Conservation (phyloP, 2,329 filamentous ascomycete genomes). For the Penicillium concentricum region DNA sequence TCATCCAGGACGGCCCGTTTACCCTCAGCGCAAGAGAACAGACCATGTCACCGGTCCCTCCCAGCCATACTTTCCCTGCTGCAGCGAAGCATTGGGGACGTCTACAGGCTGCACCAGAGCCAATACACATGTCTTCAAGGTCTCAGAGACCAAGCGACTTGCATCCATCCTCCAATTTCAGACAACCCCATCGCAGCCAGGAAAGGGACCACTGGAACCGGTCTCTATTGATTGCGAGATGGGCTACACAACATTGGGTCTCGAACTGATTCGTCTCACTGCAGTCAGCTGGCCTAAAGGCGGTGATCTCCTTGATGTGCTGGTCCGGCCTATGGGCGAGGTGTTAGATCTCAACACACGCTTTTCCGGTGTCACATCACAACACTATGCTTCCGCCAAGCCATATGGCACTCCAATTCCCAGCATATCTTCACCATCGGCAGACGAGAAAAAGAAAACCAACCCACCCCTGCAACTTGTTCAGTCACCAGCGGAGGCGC, state of each 20-base stretch:
- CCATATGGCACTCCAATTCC: conserved; percentile 47
- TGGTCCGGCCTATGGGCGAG: conserved; percentile 80
- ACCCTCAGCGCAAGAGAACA: conserved; percentile 54
- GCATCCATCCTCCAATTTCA: conserved; percentile 77
- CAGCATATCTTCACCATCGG: conserved; percentile 21
- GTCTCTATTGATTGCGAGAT: conserved; percentile 96
- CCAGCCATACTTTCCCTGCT: conserved; percentile 72
- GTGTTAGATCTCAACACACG: conserved; percentile 88
- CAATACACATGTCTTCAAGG: conserved; percentile 83
- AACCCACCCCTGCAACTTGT: conserved; percentile 67
- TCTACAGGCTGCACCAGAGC: conserved; percentile 70
- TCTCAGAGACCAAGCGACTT: conserved; percentile 70
- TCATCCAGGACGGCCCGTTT: conserved; percentile 72
- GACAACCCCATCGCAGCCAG: conserved; percentile 60
- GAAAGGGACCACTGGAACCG: conserved; percentile 38
- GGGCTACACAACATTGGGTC: conserved; percentile 84
- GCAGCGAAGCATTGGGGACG: conserved; percentile 70
- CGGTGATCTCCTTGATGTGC: conserved; percentile 72
- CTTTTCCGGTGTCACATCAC: conserved; percentile 80
- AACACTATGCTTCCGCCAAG: conserved; percentile 70
- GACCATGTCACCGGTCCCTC: conserved; percentile 57
- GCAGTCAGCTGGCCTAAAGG: conserved; percentile 83
- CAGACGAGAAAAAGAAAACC: conserved; percentile 21
- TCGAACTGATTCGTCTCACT: conserved; percentile 88
- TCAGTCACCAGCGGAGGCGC: conserved; percentile 69